phyloP scores from a whole-genome alignment of 306 rosid species.

The Dryas octopetala region DNA sequence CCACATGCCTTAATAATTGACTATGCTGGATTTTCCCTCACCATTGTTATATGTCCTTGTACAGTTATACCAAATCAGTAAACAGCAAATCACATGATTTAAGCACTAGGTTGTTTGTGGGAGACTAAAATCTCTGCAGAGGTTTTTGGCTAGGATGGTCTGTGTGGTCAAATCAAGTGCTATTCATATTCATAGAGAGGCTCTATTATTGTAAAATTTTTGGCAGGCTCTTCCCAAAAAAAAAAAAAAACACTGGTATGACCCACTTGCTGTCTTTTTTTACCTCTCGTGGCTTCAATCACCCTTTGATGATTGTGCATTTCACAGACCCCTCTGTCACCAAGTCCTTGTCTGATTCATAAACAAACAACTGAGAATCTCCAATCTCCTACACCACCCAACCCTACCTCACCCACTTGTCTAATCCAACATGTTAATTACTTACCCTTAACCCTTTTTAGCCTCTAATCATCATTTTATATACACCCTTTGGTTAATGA shows the following conservation, averaged over 20 bases:
- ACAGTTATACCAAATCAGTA: constrained; percentile 19
- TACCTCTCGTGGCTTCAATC: constrained; percentile 74
- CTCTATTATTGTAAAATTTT: constrained; percentile 66
- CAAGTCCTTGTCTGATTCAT: constrained; percentile 58
- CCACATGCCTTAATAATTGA: constrained; percentile 12
- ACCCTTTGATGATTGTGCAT: constrained; percentile 67
- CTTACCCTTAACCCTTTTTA: constrained; percentile 31
- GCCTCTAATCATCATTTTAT: constrained; percentile 30
- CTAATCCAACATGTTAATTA: constrained; percentile 46
- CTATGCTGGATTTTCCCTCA: constrained; percentile 1
- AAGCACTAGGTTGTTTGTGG: constrained; percentile 19
- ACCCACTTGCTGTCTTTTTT: constrained; percentile 67
- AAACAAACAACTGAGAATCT: constrained; percentile 69
- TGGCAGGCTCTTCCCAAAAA: constrained; percentile 21
- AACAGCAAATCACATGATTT: constrained; percentile 35
- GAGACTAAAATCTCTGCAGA: neutral
- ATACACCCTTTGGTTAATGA: too few species aligned
- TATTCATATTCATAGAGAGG: constrained; percentile 24
- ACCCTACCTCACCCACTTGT: constrained; percentile 34
- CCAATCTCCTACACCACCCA: constrained; percentile 21
- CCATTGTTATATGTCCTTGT: neutral
- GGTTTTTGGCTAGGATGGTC: constrained; percentile 22
- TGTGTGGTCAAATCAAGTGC: constrained; percentile 60
- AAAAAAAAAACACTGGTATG: constrained; percentile 22
- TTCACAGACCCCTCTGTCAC: constrained; percentile 69